Base-by-base conservation (phyloP, 192 early-diverging fungal species). In the Chytriomyces hyalinus region DNA sequence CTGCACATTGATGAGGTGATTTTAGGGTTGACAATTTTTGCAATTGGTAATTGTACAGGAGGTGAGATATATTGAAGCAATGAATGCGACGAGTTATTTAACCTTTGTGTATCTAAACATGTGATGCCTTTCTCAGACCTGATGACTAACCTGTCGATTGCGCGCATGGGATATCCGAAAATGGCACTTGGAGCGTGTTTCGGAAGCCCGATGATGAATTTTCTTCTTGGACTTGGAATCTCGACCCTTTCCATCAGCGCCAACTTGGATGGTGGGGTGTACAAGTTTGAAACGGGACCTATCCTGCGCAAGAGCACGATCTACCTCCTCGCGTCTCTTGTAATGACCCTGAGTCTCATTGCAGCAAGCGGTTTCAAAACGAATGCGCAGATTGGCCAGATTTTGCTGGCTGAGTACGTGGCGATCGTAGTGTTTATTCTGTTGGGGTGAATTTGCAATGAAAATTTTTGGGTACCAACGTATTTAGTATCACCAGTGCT, bases 131-230 rank as follows among this genome's bases (percentile, higher is more conserved):
- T 5, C 20, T 20, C 68, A 65, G 97, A 98, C 73, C 86, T 98
- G 69, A 92, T 97, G 26, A 96, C 97, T 10, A 97, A 98, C 78
- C 84, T 96, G 22, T 93, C 92, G 24, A 93, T 98, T 67, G 95
- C 97, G 4, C 88, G 86, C 70, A 92, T 94, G 92, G 96, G 96
- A 2, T 96, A 88, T 76, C 94, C 96, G 20, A 87, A 92, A 69
- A 98, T 98, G 96, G 97, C 96, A 0, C 89, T 98, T 53, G 92
- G 92, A 26, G 97, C 97, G 0, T 97, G 96, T 67, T 97, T 94
- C 84, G 96, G 95, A 36, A 88, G 92, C 13, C 97, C 97, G 17
- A 91, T 98, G 89, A 80, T 98, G 44, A 96, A 71, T 57, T 71
- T 71, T 49, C 76, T 70, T 3, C 62, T 78, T 28, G 76, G 76